A percentile compares a stretch with the other conserved stretches of the same genome.
Evolutionary conservation across 2,329 filamentous ascomycete genomes (phyloP).

Genomic region (Trichoderma gracile): DNA sequence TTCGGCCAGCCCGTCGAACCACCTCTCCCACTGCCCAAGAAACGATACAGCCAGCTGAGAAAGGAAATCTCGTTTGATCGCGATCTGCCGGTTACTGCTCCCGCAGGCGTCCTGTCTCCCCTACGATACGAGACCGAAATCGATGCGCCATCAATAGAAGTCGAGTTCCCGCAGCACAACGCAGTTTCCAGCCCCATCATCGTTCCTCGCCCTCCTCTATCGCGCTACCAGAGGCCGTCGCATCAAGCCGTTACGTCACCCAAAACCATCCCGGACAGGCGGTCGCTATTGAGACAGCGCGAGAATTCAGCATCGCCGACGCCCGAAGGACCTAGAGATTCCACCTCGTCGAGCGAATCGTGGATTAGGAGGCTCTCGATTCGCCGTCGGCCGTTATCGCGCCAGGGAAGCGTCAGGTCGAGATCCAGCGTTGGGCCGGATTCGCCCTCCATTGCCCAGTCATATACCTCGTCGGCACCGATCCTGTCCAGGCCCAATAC

Average conservation of each 20-base stretch:
- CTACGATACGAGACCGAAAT: conserved; percentile 50
- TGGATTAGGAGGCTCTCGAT: conserved; percentile 73
- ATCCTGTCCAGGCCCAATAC: conserved; percentile 52
- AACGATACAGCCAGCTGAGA: conserved; percentile 35
- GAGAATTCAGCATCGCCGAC: conserved; percentile 43
- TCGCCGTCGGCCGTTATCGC: conserved; percentile 65
- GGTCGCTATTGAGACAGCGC: conserved; percentile 45
- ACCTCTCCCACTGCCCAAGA: conserved; percentile 33
- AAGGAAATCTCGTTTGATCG: conserved; percentile 40
- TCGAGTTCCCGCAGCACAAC: conserved; percentile 37
- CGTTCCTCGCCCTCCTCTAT: conserved; percentile 41
- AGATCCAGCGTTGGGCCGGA: conserved; percentile 66
- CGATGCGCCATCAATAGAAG: conserved; percentile 37
- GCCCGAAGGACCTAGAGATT: conserved; percentile 54
- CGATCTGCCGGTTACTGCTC: conserved; percentile 37
- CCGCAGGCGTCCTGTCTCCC: conserved; percentile 33
- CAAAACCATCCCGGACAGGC: conserved; percentile 44
- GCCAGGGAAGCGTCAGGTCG: conserved; percentile 64
- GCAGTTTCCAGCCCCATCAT: conserved; percentile 37
- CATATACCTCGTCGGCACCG: conserved; percentile 65
- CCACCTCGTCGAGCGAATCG: conserved; percentile 62
- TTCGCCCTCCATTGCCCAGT: conserved; percentile 65
- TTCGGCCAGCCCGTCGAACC: conserved; percentile 56
- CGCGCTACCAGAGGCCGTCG: conserved; percentile 42
- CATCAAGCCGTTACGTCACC: conserved; percentile 44